Base-by-base conservation (phyloP, 2,329 filamentous ascomycete genomes). In the Gliomastix tumulicola region DNA sequence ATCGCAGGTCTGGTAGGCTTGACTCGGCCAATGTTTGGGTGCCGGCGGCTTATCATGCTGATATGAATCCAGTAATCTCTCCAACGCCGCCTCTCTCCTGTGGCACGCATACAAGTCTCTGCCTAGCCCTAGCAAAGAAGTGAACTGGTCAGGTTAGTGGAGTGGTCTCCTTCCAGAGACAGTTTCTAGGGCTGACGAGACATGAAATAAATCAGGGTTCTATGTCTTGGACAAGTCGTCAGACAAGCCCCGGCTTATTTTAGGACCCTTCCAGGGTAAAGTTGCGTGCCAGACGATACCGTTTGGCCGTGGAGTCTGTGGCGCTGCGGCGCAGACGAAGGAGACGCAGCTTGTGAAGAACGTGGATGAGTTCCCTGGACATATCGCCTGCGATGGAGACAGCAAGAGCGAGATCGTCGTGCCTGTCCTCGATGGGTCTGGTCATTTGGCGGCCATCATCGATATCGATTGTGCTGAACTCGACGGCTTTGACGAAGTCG, bases 351-450 rank as follows among this genome's bases (percentile, higher is more conserved):
- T 88, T 7, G 72, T 83, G 1, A 61, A 66, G 11, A 79, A 92
- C 55, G 84, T 92, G 7, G 79, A 86, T 30, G 52, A 62, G 35
- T 90, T 90, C 50, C 82, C 83, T 0, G 85, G 84, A 3, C 86
- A 90, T 54, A 89, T 92, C 51, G 84, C 86, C 9, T 90, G 86
- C 55, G 86, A 92, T 56, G 74, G 76, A 5, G 81, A 77, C 39
- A 86, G 77, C 49, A 75, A 68, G 62, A 89, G 85, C 54, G 86
- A 92, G 65, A 81, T 92, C 54, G 86, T 92, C 15, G 85, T 90
- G 34, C 86, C 86, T 3, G 73, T 90, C 42, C 45, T 83, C 35
- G 49, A 51, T 30, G 56, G 51, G 18, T 40, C 51, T 18, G 53
- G 45, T 18, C 65, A 74, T 63, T 62, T 83, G 6, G 79, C 84